phyloP scores from a whole-genome alignment of 306 rosid species.

The Acacia crassicarpa region DNA sequence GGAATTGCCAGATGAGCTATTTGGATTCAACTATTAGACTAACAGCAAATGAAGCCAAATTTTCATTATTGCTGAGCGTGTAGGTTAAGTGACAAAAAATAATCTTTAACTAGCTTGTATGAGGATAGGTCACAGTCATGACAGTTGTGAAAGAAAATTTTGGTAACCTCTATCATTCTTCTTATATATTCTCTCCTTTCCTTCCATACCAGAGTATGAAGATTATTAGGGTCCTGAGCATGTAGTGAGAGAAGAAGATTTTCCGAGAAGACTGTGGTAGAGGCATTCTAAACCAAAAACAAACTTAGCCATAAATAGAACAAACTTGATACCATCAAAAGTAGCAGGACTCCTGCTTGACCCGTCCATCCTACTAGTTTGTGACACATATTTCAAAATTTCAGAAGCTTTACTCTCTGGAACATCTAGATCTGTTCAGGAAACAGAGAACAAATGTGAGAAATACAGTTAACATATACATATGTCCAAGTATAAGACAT shows the following conservation, averaged over 20 bases:
- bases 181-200: not conserved
- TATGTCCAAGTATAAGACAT: not conserved
- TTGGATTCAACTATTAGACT: not conserved
- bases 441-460: slow-evolving; percentile 12
- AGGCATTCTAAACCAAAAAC: not conserved
- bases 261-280: not conserved
- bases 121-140: not conserved
- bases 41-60: not conserved
- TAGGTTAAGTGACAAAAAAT: not conserved
- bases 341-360: slow-evolving; percentile 38
- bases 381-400: slow-evolving; percentile 63
- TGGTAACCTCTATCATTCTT: not conserved
- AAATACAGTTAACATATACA: not conserved
- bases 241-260: not conserved
- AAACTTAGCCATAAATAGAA: slow-evolving; percentile 10
- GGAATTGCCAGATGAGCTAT: not conserved
- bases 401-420: slow-evolving; percentile 67
- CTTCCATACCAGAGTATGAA: not conserved
- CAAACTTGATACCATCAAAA: slow-evolving; percentile 54
- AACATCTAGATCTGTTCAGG: slow-evolving; percentile 59
- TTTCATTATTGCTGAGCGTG: not conserved
- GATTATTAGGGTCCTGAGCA: not conserved
- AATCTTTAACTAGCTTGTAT: not conserved
- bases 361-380: slow-evolving; percentile 45
- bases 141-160: not conserved